Evolutionary conservation across 192 early-diverging fungal genomes (phyloP).

Genomic region (Coemansia sp.): DNA sequence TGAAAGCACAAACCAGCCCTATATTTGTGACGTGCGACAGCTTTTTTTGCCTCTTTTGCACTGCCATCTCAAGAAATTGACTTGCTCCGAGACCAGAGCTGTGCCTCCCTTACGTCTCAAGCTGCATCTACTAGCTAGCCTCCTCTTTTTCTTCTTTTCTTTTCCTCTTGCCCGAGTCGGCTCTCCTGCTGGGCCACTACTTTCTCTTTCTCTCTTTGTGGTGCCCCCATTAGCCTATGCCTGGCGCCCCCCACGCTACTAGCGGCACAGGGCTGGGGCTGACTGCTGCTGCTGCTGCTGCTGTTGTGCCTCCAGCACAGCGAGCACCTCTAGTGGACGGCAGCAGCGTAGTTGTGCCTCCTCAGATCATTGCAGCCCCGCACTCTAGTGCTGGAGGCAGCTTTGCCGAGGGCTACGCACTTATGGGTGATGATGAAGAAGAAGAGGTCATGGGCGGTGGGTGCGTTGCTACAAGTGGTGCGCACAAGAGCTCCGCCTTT

Average conservation of each 20-base stretch:
- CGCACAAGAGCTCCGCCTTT: not conserved
- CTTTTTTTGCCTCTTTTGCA: not conserved
- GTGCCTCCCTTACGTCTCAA: not conserved
- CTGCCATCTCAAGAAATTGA: not conserved
- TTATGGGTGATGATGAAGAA: slow-evolving; percentile 11
- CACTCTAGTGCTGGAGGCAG: not conserved
- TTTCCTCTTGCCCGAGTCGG: not conserved
- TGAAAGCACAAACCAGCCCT: not conserved
- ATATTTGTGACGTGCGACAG: not conserved
- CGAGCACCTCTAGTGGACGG: not conserved
- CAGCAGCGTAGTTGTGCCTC: not conserved
- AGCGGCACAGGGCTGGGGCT: not conserved
- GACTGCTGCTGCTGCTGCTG: not conserved
- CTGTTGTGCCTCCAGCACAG: not conserved
- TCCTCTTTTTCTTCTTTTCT: not conserved
- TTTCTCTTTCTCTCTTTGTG: not conserved
- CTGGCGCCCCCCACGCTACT: slow-evolving; percentile 1
- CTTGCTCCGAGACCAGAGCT: not conserved
- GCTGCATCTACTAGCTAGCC: not conserved
- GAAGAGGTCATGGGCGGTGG: slow-evolving; percentile 33
- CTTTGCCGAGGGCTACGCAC: not conserved
- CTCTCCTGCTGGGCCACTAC: too few relatives aligned
- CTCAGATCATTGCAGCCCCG: not conserved
- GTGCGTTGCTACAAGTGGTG: slow-evolving; percentile 6
- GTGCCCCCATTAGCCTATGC: not conserved